Base-by-base conservation (phyloP, 2,329 filamentous ascomycete species). In the Penicillium verrucosum region DNA sequence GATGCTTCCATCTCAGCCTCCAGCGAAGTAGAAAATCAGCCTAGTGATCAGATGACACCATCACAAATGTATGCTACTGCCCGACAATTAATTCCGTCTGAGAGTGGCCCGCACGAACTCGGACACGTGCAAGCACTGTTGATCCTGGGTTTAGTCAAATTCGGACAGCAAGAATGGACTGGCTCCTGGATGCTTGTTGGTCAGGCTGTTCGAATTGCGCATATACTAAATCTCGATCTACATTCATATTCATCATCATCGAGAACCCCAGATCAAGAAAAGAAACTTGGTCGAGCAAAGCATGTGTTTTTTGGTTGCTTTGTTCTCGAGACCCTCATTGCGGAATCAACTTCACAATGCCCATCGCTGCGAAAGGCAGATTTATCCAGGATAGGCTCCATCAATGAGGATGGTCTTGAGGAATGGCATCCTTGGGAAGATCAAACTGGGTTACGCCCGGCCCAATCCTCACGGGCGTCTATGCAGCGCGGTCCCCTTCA, bases 401-500 rank as follows among this genome's bases (percentile, higher is more conserved):
- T 88, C 2, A 78, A 83, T 27, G 86, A 89, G 69, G 85, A 89
- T 63, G 86, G 86, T 1, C 74, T 87, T 21, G 88, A 90, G 65
- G 87, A 90, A 73, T 90, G 88, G 88, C 85, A 88, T 61, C 84
- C 86, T 1, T 91, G 88, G 88, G 78, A 79, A 18, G 82, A 85
- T 27, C 71, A 74, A 60, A 73, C 75, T 40, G 67, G 71, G 23
- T 59, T 75, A 59, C 60, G 68, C 54, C 62, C 66, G 25, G 54
- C 60, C 46, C 65, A 68, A 34, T 59, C 63, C 27, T 60, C 65
- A 23, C 65, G 65, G 3, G 61, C 65, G 27, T 63, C 68, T 7
- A 73, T 73, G 53, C 69, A 69, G 36, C 70, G 71, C 18, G 72
- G 74, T 11, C 76, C 75, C 4, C 72, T 79, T 12, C 74, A 80